These are phyloP conservation scores for Rutstroemia sp. DNA, from an alignment of 2,329 filamentous ascomycete species.

Conservation along the genomic window DNA sequence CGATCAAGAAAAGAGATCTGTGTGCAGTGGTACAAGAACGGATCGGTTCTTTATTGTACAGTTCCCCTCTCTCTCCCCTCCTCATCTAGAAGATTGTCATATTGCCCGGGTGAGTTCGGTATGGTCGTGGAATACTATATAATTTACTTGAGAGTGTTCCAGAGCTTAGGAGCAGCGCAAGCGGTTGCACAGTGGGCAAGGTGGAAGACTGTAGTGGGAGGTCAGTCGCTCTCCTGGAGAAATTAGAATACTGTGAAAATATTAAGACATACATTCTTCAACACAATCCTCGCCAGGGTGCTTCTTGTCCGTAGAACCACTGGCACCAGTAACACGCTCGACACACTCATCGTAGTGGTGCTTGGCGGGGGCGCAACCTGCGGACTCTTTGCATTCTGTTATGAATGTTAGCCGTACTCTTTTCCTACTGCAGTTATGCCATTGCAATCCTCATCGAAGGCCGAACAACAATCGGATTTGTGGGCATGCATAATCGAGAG, in stretches of 20 bases:
- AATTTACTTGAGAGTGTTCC: conserved; percentile 80
- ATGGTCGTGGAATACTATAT: not conserved
- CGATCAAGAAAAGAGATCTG: conserved; percentile 18
- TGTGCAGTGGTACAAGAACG: conserved; percentile 26
- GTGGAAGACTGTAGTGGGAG: conserved; percentile 75
- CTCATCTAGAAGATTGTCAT: conserved; percentile 11
- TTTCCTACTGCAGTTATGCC: too few species aligned
- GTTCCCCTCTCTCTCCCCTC: conserved; percentile 12
- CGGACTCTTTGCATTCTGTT: conserved; percentile 82
- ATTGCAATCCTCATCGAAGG: not conserved
- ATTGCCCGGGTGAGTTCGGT: conserved; percentile 9
- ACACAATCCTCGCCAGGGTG: conserved; percentile 88
- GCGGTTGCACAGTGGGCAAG: conserved; percentile 89
- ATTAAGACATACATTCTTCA: conserved; percentile 80
- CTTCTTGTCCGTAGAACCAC: conserved; percentile 57
- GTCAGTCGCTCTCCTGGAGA: not conserved
- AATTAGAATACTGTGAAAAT: not conserved
- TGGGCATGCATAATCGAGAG: not conserved
- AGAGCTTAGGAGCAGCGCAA: conserved; percentile 96
- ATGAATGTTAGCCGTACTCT: conserved; percentile 12
- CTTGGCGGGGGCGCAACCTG: conserved; percentile 79
- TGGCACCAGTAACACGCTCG: conserved; percentile 70
- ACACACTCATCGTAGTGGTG: conserved; percentile 98
- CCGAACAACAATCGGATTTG: not conserved
- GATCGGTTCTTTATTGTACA: conserved; percentile 23